A percentile compares a stretch with the other conserved stretches of the same genome.
Conservation (phyloP, 176 grass and related monocot species). For the Dactylis glomerata region DNA sequence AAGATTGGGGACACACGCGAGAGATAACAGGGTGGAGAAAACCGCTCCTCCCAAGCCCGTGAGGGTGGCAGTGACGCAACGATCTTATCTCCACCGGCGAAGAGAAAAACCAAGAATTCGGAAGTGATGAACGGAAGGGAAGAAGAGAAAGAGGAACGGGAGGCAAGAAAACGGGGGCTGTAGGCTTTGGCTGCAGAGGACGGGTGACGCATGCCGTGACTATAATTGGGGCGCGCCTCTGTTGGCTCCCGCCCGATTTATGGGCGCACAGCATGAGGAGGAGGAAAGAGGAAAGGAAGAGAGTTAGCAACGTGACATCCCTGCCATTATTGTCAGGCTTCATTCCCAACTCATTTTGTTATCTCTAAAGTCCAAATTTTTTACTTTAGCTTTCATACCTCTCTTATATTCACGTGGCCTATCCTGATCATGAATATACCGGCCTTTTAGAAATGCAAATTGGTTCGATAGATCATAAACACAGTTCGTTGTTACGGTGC, state of each 20-base stretch:
- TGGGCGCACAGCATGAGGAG: background rate
- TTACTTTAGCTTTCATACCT: too few species aligned
- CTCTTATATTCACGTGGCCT: too few species aligned
- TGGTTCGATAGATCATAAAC: too few species aligned
- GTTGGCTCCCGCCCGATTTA: conserved; percentile 15
- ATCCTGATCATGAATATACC: too few species aligned
- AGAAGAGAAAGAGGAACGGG: too few species aligned
- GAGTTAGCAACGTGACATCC: background rate
- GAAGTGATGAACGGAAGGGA: too few species aligned
- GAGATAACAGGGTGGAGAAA: background rate
- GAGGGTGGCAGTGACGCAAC: conserved; percentile 14
- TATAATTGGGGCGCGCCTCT: conserved; percentile 31
- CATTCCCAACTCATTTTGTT: conserved; percentile 14
- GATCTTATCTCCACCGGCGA: conserved; percentile 4
- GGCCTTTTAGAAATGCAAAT: too few species aligned
- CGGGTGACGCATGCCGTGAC: background rate
- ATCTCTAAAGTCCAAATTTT: too few species aligned
- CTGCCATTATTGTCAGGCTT: background rate
- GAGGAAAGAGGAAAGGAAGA: background rate
- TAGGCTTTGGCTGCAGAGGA: background rate
- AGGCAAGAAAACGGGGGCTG: too few species aligned
- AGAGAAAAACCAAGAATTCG: background rate
- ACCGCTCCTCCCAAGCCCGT: background rate
- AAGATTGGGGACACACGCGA: background rate
- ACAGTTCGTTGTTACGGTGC: too few species aligned